Percentiles rank a stretch among this genome's conserved stretches.
Conservation (phyloP, 345 rosid genomes). For the Eucalyptus sideroxylon region DNA sequence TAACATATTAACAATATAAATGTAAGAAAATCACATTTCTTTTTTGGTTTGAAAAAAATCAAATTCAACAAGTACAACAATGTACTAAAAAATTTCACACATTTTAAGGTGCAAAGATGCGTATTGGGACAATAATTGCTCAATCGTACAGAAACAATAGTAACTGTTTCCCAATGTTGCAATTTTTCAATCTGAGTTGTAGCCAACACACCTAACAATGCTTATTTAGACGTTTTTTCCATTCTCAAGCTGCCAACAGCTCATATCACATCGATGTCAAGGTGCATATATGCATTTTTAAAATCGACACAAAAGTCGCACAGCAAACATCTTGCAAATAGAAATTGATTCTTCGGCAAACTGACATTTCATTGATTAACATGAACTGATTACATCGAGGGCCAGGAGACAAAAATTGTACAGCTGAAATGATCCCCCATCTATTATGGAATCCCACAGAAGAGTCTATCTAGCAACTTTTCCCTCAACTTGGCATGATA, state of each 20-base stretch:
- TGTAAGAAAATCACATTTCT: neutral
- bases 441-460: neutral
- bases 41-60: neutral
- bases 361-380: neutral
- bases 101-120: neutral
- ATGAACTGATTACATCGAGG: neutral
- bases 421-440: neutral
- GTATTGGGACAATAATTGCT: neutral
- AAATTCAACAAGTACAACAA: neutral
- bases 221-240: neutral
- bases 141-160: neutral
- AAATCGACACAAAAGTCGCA: neutral
- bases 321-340: neutral
- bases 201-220: neutral
- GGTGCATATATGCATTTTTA: neutral
- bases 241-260: neutral
- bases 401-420: neutral
- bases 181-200: neutral
- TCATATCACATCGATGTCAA: neutral
- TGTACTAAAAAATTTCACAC: neutral
- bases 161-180: neutral
- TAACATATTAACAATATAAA: neutral
- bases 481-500: neutral
- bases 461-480: neutral
- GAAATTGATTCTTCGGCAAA: neutral